Base-by-base conservation (phyloP, 2,329 filamentous ascomycete genomes). In the Curvularia sp. region DNA sequence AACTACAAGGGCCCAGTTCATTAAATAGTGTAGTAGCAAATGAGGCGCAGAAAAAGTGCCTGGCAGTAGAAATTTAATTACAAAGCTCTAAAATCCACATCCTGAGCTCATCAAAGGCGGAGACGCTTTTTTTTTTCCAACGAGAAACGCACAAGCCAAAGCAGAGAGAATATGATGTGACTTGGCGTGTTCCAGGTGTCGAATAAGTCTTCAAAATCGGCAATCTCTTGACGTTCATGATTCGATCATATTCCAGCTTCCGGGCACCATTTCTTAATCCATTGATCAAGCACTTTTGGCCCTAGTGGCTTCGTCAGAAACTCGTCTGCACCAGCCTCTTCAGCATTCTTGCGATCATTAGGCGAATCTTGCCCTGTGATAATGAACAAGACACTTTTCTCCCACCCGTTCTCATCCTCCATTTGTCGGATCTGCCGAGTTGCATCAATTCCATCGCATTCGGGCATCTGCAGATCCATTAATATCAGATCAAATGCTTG, bases 381-480 rank as follows among this genome's bases (percentile, higher is more conserved):
- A 5, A 76, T 76, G 55, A 71, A 73, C 13, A 77, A 52, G 1
- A 73, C 64, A n/a, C 71, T 66, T 15, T 50, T 62, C 1, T 60
- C n/a, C 53, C 65, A 63, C 1, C 52, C 72, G 13, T 66, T 52
- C 32, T 70, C 48, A 32, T 63, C 51, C 53, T 79, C 78, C 1
- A 76, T 56, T 0, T 56, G 46, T 5, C 77, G 71, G 10, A 79
- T 79, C 34, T 71, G 66, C 13, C 57, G 59, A 0, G 73, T 77
- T 1, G 77, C 75, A 9, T 73, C 68, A 2, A 77, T 67, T 7
- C 78, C 78, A 43, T 79, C 76, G 36, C 72, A 74, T 3, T 75
- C 60, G 0, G 78, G 78, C 78, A 79, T 79, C 42, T 79, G 77
- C 7, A 79, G 63, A 53, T 79, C 78, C 76, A 79, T 78, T n/a